Conservation (phyloP, 2,329 filamentous ascomycete genomes). For the Cadophora luteo-olivacea region DNA sequence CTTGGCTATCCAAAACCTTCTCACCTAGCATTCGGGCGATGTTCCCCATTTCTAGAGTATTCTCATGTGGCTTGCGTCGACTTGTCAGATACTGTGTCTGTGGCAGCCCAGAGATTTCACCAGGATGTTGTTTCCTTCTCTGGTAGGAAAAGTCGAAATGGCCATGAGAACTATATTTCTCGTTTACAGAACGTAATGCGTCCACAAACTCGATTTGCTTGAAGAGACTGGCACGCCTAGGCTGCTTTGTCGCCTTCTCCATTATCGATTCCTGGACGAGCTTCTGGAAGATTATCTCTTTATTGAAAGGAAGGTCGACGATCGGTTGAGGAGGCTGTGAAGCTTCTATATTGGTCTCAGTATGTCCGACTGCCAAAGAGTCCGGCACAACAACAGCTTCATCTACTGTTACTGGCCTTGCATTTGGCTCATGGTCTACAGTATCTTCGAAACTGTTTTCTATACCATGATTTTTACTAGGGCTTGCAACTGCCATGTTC, state of each 20-base stretch:
- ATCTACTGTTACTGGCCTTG: not conserved
- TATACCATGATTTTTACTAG: not conserved
- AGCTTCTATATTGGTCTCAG: not conserved
- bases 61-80: conserved; percentile 32
- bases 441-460: not conserved
- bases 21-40: conserved; percentile 54
- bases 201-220: conserved; percentile 42
- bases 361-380: not conserved
- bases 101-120: conserved; percentile 32
- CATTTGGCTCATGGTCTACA: not conserved
- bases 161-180: conserved; percentile 43
- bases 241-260: not conserved
- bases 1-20: conserved; percentile 27
- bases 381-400: not conserved
- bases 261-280: conserved; percentile 29
- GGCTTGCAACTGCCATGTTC: not conserved
- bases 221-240: conserved; percentile 39
- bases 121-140: conserved; percentile 18
- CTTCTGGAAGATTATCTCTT: conserved; percentile 41
- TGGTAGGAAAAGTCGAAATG: conserved; percentile 38
- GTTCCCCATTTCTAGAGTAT: conserved; percentile 35
- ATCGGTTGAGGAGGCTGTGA: not conserved
- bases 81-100: conserved; percentile 39
- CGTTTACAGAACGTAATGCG: conserved; percentile 40
- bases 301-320: conserved; percentile 37